Evolutionary conservation across 2,329 filamentous ascomycete genomes (phyloP).

Genomic region (Fusarium coffeatum): DNA sequence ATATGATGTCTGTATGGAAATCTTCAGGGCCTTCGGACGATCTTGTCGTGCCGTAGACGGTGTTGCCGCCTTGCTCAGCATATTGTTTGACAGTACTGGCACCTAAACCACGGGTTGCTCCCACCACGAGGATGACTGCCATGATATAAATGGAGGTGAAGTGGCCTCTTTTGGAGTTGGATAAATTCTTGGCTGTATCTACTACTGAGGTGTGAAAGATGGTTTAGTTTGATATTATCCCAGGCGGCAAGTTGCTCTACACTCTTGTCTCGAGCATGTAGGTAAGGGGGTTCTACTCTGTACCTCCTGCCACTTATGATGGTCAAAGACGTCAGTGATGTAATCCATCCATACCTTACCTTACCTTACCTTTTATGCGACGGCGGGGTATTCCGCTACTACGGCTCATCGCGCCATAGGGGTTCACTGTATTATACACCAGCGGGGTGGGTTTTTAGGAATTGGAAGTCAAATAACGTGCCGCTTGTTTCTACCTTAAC

Average conservation of each 20-base stretch:
- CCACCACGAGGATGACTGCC: constrained; percentile 70
- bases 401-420: constrained; percentile 16
- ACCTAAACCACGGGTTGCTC: constrained; percentile 76
- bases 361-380: neutral
- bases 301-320: constrained; percentile 3
- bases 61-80: constrained; percentile 57
- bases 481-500: neutral
- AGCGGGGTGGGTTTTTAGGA: neutral
- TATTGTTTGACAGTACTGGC: constrained; percentile 70
- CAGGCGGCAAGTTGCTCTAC: neutral
- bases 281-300: neutral
- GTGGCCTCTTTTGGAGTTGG: neutral
- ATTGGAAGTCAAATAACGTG: neutral
- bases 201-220: neutral
- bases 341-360: constrained; percentile 17
- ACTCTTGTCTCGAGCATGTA: neutral
- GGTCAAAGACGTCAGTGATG: constrained; percentile 29
- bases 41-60: constrained; percentile 71
- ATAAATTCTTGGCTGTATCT: neutral
- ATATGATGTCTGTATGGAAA: constrained; percentile 60
- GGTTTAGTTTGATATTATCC: neutral
- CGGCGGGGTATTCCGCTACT: constrained; percentile 21
- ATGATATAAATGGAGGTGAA: constrained; percentile 45
- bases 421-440: neutral
- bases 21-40: constrained; percentile 57